These are phyloP conservation scores for Boletus tomentosulus DNA, from an alignment of 768 basidiomycete genomes.

Conservation along the genomic window DNA sequence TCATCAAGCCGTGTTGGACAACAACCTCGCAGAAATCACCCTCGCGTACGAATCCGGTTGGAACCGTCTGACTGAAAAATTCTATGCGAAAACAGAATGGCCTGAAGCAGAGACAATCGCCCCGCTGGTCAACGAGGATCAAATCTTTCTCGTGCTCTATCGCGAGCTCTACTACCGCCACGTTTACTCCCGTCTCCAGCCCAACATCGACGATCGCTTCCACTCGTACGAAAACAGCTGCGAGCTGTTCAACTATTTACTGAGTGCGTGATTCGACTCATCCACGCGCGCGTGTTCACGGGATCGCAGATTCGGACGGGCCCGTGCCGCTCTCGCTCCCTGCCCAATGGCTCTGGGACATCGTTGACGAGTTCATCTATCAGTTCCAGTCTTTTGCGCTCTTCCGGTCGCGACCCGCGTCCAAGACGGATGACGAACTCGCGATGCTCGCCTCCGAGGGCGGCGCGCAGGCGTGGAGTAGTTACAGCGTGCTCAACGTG, in stretches of 20 bases:
- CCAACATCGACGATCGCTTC: slow-evolving; percentile 95
- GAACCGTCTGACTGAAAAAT: slow-evolving; percentile 95
- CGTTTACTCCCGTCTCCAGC: slow-evolving; percentile 91
- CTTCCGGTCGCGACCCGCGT: slow-evolving; percentile 81
- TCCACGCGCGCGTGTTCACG: too few species aligned
- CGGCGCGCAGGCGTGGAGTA: slow-evolving; percentile 87
- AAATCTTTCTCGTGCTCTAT: slow-evolving; percentile 97
- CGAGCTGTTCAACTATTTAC: slow-evolving; percentile 95
- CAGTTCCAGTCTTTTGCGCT: slow-evolving; percentile 96
- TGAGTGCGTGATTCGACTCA: too few species aligned
- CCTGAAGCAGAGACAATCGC: too few species aligned
- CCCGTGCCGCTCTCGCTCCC: slow-evolving; percentile 90
- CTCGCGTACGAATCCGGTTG: slow-evolving; percentile 95
- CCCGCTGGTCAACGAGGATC: too few species aligned
- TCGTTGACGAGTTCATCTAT: slow-evolving; percentile 96
- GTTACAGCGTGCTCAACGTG: slow-evolving; percentile 97
- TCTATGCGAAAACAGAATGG: too few species aligned
- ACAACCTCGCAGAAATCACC: slow-evolving; percentile 88
- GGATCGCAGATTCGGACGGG: slow-evolving; percentile 79
- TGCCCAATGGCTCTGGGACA: slow-evolving; percentile 98
- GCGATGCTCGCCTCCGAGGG: too few species aligned
- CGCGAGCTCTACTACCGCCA: slow-evolving; percentile 95
- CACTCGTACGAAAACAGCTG: slow-evolving; percentile 98
- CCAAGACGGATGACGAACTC: too few species aligned
- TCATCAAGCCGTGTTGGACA: background rate